Evolutionary conservation across 2,329 filamentous ascomycete species (phyloP), one percentile per base, ranked within the genome.

Genomic region (Aspergillus sp.): DNA sequence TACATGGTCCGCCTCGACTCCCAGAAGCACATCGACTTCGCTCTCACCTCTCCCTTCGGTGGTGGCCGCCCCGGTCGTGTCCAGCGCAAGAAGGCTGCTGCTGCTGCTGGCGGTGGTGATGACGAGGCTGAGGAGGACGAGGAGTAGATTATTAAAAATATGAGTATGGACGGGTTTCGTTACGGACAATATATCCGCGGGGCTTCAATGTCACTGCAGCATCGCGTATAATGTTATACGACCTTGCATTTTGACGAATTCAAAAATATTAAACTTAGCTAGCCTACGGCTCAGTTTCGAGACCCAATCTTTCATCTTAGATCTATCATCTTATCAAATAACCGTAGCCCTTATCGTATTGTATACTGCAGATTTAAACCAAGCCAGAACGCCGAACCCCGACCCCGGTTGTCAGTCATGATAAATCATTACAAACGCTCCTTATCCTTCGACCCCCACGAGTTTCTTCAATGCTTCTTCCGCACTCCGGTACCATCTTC

Each of bases 1-100:
- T 99, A 96, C 89, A 89, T 99, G 79, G 95, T 99, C 81, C 95
- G 95, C 83, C 91, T 99, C 76, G 95, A 99, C 86, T 97, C 93
- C 74, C 95, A 99, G 89, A 99, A 99, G 91, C 95, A 99, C 89
- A 98, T 99, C 75, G 95, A 99, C 86, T 98, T 99, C 80, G 86
- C 95, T 65, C 88, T 99, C 68, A 96, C 89, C 82, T 98, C 93
- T 78, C 93, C 95, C 78, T 97, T 96, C 75, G 95, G 95, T 82
- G 93, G 93, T 79, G 95, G 95, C 78, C 93, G 95, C 74, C 91
- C 92, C 74, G 95, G 95, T 72, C 95, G 95, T 87, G 93, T 97
- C 77, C 89, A 91, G 82, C 96, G 95, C 87, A 99, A 98, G 95
- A 99, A 98, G 93, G 91, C 93, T 80, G 93, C 91, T 85, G 91